phyloP scores from a whole-genome alignment of 345 rosid genomes.

The Ceriops tagal region DNA sequence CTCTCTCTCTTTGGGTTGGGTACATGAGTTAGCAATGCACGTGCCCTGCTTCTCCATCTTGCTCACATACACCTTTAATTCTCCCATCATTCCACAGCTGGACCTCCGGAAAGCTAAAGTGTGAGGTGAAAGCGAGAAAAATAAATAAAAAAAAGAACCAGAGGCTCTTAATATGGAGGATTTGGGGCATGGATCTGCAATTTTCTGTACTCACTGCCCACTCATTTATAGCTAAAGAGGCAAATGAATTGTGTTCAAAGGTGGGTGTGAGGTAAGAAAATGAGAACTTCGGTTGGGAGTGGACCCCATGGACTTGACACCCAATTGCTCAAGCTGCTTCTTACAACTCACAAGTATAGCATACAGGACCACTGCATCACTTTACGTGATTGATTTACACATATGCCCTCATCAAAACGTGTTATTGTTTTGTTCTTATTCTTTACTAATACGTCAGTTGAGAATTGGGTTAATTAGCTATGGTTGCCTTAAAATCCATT shows the following conservation, averaged over 20 bases:
- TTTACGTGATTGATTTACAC: neutral
- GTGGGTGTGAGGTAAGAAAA: conserved; percentile 7
- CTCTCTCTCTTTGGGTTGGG: neutral
- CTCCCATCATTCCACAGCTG: neutral
- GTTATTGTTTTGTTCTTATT: too few species aligned
- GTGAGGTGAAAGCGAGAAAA: neutral
- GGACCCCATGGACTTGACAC: conserved; percentile 23
- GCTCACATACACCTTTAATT: conserved; percentile 57
- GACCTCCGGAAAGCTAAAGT: neutral
- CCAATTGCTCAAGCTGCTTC: conserved; percentile 6
- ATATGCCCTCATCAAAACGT: neutral
- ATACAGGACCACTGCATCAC: conserved; percentile 25
- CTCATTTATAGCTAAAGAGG: conserved; percentile 48
- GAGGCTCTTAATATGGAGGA: conserved; percentile 14
- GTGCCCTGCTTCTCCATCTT: conserved; percentile 99
- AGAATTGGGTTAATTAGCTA: too few species aligned
- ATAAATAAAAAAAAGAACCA: neutral
- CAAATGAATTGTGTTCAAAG: conserved; percentile 6
- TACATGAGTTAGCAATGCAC: conserved; percentile 89
- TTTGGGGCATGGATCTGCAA: conserved; percentile 12
- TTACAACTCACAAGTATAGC: conserved; percentile 11
- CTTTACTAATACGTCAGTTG: too few species aligned
- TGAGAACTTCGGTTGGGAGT: conserved; percentile 31
- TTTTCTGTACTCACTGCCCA: conserved; percentile 28
- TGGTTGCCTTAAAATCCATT: too few species aligned